Percentiles rank a stretch among this genome's conserved stretches.
phyloP scores from a whole-genome alignment of 2,329 filamentous ascomycete species.

The Aspergillus sp. region DNA sequence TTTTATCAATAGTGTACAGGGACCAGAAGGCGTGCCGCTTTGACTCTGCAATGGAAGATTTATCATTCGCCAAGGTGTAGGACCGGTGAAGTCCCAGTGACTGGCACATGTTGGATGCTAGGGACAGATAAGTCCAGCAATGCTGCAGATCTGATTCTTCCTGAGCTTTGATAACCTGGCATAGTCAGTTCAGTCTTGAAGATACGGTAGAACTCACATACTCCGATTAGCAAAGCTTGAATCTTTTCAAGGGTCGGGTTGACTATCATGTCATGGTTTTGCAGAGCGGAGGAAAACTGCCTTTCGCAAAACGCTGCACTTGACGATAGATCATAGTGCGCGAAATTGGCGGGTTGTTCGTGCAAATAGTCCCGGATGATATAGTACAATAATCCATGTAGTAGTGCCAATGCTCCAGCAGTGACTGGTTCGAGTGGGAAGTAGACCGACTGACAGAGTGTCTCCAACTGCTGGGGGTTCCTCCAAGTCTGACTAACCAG shows the following conservation, averaged over 20 bases:
- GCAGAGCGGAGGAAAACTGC: conserved; percentile 14
- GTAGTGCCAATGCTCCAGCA: conserved; percentile 17
- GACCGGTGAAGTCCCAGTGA: conserved; percentile 19
- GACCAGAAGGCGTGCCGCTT: conserved; percentile 26
- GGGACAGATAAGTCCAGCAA: conserved; percentile 23
- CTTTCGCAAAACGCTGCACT: conserved; percentile 16
- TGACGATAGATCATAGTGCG: conserved; percentile 13
- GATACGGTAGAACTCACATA: conserved; percentile 1
- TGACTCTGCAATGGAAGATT: conserved; percentile 13
- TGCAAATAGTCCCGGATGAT: conserved; percentile 25
- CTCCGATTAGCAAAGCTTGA: conserved; percentile 20
- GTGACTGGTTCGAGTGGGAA: conserved; percentile 20
- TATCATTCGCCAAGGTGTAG: conserved; percentile 14
- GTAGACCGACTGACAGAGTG: conserved; percentile 22
- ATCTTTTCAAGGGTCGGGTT: conserved; percentile 23
- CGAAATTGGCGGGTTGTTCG: conserved; percentile 16
- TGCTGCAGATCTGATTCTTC: conserved; percentile 25
- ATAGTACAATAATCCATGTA: conserved; percentile 24
- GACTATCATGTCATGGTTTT: conserved; percentile 17
- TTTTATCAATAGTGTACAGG: conserved; percentile 25
- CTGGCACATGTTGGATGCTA: conserved; percentile 25
- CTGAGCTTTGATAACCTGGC: conserved; percentile 23
- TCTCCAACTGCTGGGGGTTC: conserved; percentile 17
- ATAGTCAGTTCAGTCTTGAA: neutral
- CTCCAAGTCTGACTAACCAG: conserved; percentile 25